Evolutionary conservation across 2,329 filamentous ascomycete genomes (phyloP), one percentile per base, ranked within the genome.

Genomic region (Balansia obtecta): DNA sequence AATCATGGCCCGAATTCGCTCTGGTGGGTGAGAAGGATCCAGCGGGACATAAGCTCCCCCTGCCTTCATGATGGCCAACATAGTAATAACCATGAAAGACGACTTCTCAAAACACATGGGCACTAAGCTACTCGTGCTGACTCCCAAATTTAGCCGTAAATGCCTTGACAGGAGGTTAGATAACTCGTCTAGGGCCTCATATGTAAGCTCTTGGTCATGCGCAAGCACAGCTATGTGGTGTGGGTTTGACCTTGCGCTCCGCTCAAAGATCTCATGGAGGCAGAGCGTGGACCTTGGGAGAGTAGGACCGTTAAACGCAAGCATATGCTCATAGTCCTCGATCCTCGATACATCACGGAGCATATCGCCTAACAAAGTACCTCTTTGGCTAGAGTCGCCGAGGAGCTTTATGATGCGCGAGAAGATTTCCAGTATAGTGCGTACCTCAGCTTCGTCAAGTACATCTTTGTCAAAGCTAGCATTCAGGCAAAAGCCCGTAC

Each of bases 361-460:
- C 18, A 22, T 7, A 16, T 16, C n/a, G n/a, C 39, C n/a, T 18
- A 42, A 16, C 6, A 16, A 18, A 22, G 39, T 18, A 20, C n/a
- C n/a, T 12, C 18, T 11, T 16, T 8, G n/a, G 18, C 39, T 42
- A 16, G n/a, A 7, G 7, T 22, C 18, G 11, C 18, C 10, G n/a
- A 42, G 11, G 7, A 18, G n/a, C 18, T 15, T 22, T 16, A 42
- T 42, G n/a, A 42, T 20, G n/a, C 39, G 18, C 22, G 39, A 42
- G 39, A 42, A 22, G 11, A 11, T 16, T 11, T 16, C n/a, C n/a
- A 42, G 39, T 11, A 42, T 4, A 42, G n/a, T 11, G 18, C 18
- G n/a, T 22, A 42, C 39, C 18, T 42, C 39, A 11, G 77, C 71
- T 55, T 77, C 75, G 2, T 67, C 70, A 27, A 74, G 70, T 0